Conservation (phyloP, 495 filamentous ascomycete genomes). For the Lepidopterella palustris region DNA sequence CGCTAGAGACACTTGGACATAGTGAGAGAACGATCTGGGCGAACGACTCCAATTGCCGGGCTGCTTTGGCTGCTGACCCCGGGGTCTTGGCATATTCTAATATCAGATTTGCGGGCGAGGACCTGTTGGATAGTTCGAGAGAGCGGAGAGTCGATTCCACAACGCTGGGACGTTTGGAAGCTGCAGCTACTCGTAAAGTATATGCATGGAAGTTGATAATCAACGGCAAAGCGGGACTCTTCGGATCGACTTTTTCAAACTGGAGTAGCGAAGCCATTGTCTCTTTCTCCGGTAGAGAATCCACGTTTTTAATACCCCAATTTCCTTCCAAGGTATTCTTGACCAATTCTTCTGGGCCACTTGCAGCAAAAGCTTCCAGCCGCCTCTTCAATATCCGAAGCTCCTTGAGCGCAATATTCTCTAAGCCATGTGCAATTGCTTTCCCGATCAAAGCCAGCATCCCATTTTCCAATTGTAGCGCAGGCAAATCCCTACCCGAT, state of each 20-base stretch:
- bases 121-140: constrained; percentile 43
- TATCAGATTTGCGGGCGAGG: constrained; percentile 64
- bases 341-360: constrained; percentile 2
- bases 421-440: constrained; percentile 63
- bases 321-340: constrained; percentile 19
- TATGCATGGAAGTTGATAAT: constrained; percentile 39
- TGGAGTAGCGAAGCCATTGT: constrained; percentile 57
- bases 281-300: constrained; percentile 29
- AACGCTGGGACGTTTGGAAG: constrained; percentile 34
- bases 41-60: constrained; percentile 62
- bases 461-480: constrained; percentile 75
- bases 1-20: constrained; percentile 49
- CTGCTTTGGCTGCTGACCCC: constrained; percentile 50
- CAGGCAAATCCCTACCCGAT: constrained; percentile 44
- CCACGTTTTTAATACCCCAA: constrained; percentile 23
- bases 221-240: constrained; percentile 29
- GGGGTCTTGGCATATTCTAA: constrained; percentile 43
- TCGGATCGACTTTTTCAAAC: constrained; percentile 39
- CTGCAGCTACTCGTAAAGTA: constrained; percentile 45
- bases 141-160: constrained; percentile 32
- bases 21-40: constrained; percentile 62
- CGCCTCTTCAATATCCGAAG: constrained; percentile 60
- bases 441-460: constrained; percentile 70
- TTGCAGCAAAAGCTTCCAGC: constrained; percentile 39
- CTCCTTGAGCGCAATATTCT: constrained; percentile 73